Evolutionary conservation across 257 asterid species (phyloP), one percentile per base, ranked within the genome.

Genomic region (Scutellaria minor): DNA sequence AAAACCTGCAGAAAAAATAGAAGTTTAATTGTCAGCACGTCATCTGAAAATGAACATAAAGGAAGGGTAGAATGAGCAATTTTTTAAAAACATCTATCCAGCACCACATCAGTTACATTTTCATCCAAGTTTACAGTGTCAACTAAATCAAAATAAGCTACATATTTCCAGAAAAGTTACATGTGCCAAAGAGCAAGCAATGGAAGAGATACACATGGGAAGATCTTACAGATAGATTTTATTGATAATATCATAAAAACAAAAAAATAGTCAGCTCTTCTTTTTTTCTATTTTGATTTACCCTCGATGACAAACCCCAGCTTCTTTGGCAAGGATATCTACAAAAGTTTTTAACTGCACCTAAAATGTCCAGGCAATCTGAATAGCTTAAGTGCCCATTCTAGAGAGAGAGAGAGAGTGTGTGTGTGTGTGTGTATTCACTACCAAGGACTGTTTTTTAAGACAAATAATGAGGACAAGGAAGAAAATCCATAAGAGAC

Each of bases 1-100:
- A 74, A 91, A 91, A 31, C 99, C 99, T 94, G 87, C 71, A 78
- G 51, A 56, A 54, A 54, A 14, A 5, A 41, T 68, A 51, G 50
- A 46, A 66, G 76, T 45, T 69, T 56, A 53, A 67, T 39, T 9
- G 39, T 41, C 69, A 45, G 61, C 40, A 55, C 12, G 51, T 48
- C n/a, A 40, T 6, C 58, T 57, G 5, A 18, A 31, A 45, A 61
- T 39, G 15, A 66, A 66, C 18, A 18, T 56, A 18, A 22, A 37
- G 57, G 7, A 37, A 68, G 55, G 12, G 12, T 10, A 46, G 51
- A 27, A 74, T 61, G 20, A 39, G 57, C 63, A 41, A 46, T 42
- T 47, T 6, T 27, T n/a, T 18, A 5, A 56, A 7, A 22, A 10
- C 18, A 22, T 65, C 22, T 37, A 65, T 46, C 47, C 18, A 37